Conservation (phyloP, 1,284 basidiomycete species). For the Trichosporon coremiiforme region DNA sequence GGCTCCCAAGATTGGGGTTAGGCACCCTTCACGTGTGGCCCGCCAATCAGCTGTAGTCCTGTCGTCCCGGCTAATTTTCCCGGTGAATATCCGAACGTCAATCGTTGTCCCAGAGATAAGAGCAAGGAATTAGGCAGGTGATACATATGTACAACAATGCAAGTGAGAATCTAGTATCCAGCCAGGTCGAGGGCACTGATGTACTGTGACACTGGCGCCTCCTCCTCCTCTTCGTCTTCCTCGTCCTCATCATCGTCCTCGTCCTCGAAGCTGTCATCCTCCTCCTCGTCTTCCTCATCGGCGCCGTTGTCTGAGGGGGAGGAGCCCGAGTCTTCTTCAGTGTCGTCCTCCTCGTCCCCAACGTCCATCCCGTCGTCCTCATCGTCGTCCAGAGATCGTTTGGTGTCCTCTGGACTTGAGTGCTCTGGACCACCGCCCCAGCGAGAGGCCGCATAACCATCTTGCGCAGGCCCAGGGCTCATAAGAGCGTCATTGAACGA, state of each 20-base stretch:
- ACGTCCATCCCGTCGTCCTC: conserved; percentile 18
- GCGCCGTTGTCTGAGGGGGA: conserved; percentile 29
- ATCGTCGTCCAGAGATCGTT: neutral
- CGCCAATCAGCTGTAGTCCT: neutral
- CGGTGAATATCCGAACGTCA: neutral
- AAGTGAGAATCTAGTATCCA: neutral
- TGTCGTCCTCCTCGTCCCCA: conserved; percentile 17
- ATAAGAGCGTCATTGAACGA: conserved; percentile 22
- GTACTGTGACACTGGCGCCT: conserved; percentile 47
- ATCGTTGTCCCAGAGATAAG: neutral
- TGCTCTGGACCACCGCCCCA: neutral
- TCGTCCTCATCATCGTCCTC: conserved; percentile 49
- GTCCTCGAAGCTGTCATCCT: conserved; percentile 41
- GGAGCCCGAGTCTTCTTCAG: neutral
- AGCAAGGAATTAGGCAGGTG: neutral
- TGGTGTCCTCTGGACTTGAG: conserved; percentile 2
- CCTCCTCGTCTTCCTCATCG: conserved; percentile 40
- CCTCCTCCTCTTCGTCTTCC: conserved; percentile 45
- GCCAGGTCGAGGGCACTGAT: conserved; percentile 42
- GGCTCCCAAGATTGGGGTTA: conserved; percentile 12
- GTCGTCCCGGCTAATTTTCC: neutral
- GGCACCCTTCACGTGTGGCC: conserved; percentile 4
- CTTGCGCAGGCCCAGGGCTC: neutral
- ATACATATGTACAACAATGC: conserved; percentile 19
- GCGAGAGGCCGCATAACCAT: neutral